Conservation (phyloP, 352 stramenopile genomes). For the Nothophytophthora sp. region DNA sequence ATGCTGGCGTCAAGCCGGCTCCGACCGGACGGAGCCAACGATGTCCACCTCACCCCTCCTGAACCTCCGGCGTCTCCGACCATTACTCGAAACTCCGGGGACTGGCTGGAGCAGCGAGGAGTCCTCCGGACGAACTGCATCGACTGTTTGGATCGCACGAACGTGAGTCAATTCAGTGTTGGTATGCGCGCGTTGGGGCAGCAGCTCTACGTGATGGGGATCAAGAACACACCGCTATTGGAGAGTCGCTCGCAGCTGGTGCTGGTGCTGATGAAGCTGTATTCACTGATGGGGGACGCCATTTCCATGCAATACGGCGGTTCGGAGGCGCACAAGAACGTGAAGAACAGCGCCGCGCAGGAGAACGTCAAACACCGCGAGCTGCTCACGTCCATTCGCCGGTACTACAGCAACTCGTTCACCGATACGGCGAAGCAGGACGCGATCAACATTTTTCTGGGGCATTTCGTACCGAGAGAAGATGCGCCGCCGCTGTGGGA, state of each 20-base stretch:
- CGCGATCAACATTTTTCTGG: conserved; percentile 99
- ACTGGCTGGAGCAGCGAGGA: conserved; percentile 96
- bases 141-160: conserved; percentile 91
- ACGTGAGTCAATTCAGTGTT: conserved; percentile 88
- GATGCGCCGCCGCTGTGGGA: conserved; percentile 77
- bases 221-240: conserved; percentile 86
- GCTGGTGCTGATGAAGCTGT: conserved; percentile 97
- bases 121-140: conserved; percentile 99
- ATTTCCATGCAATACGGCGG: conserved; percentile 99
- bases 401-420: conserved; percentile 99
- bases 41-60: conserved; percentile 6
- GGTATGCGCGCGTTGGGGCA: conserved; percentile 92
- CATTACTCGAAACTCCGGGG: conserved; percentile 78
- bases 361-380: conserved; percentile 96
- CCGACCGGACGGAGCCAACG: conserved; percentile 13
- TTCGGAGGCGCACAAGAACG: conserved; percentile 99
- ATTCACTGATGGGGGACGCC: conserved; percentile 97
- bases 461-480: conserved; percentile 85
- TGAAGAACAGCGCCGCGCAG: conserved; percentile 86
- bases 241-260: conserved; percentile 94
- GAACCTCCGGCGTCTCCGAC: conserved; percentile 52
- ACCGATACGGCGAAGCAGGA: conserved; percentile 99
- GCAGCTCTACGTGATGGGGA: conserved; percentile 97
- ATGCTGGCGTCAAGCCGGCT: conserved; percentile 14
- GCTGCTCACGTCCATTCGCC: conserved; percentile 97